Conservation (phyloP, 2,329 filamentous ascomycete genomes). For the Fusarium sambucinum region DNA sequence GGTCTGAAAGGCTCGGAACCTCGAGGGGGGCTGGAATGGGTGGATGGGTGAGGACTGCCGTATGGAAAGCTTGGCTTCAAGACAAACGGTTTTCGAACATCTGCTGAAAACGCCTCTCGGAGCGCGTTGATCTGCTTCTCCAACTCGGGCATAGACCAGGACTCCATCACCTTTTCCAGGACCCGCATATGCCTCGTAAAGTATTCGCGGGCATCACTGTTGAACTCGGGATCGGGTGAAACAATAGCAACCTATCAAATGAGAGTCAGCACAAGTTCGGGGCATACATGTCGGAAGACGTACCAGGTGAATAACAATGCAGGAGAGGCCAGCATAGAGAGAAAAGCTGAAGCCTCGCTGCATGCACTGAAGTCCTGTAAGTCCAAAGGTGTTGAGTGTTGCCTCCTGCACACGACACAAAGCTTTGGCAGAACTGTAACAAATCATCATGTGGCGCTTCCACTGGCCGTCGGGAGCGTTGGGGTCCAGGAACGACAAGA, state of each 20-base stretch:
- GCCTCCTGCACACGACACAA: conserved; percentile 90
- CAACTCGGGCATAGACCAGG: conserved; percentile 91
- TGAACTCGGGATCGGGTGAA: conserved; percentile 90
- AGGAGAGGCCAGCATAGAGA: conserved; percentile 91
- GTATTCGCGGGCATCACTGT: conserved; percentile 85
- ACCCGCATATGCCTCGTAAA: conserved; percentile 96
- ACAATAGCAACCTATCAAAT: conserved; percentile 82
- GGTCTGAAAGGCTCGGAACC: conserved; percentile 64
- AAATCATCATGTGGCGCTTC: conserved; percentile 89
- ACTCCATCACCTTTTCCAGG: conserved; percentile 83
- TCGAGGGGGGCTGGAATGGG: conserved; percentile 72
- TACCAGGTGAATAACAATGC: conserved; percentile 93
- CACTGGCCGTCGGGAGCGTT: conserved; percentile 78
- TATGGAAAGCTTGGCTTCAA: conserved; percentile 90
- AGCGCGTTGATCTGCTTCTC: conserved; percentile 90
- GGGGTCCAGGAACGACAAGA: conserved; percentile 82
- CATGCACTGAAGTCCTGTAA: conserved; percentile 89
- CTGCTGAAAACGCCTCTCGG: conserved; percentile 90
- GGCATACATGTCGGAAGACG: conserved; percentile 50
- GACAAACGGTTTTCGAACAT: conserved; percentile 86
- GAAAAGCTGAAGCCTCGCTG: conserved; percentile 94
- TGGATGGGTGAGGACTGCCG: conserved; percentile 77
- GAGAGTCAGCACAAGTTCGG: conserved; percentile 11
- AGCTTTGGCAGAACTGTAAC: conserved; percentile 85
- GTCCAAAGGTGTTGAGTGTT: conserved; percentile 79